Conservation (phyloP, 176 grass and related monocot species). For the Juncus effusus region DNA sequence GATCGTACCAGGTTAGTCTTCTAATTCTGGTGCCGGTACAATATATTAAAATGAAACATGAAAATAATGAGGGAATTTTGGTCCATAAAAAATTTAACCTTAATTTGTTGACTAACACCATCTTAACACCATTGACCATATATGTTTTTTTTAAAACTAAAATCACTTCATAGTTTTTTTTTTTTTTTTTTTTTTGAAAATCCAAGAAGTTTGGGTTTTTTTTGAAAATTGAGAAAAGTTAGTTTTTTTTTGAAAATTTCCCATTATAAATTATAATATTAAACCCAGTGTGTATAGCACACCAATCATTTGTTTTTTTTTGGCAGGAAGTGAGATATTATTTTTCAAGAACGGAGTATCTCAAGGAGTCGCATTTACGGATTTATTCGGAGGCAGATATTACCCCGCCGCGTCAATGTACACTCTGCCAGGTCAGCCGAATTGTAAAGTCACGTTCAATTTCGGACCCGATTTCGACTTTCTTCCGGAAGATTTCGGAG, state of each 20-base stretch:
- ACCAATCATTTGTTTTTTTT: slow-evolving; percentile 10
- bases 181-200: background rate
- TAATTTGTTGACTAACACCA: too few species aligned
- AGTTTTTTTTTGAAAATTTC: background rate
- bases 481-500: slow-evolving; percentile 70
- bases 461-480: slow-evolving; percentile 72
- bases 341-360: slow-evolving; percentile 83
- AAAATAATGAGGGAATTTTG: too few species aligned
- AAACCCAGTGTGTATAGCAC: background rate
- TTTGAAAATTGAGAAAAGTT: too few species aligned
- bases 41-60: too few species aligned
- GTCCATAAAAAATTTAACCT: too few species aligned
- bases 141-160: too few species aligned
- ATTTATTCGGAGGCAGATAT: slow-evolving; percentile 78
- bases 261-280: too few species aligned
- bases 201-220: too few species aligned
- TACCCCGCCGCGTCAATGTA: slow-evolving; percentile 86
- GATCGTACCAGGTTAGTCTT: slow-evolving; percentile 68
- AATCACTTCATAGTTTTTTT: too few species aligned
- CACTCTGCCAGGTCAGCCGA: slow-evolving; percentile 68
- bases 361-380: slow-evolving; percentile 66
- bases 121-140: too few species aligned
- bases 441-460: slow-evolving; percentile 76
- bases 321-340: slow-evolving; percentile 77
- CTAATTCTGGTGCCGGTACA: background rate